These are phyloP conservation scores for Heliosperma pusillum DNA, from an alignment of 148 eudicot genomes.

Conservation along the genomic window DNA sequence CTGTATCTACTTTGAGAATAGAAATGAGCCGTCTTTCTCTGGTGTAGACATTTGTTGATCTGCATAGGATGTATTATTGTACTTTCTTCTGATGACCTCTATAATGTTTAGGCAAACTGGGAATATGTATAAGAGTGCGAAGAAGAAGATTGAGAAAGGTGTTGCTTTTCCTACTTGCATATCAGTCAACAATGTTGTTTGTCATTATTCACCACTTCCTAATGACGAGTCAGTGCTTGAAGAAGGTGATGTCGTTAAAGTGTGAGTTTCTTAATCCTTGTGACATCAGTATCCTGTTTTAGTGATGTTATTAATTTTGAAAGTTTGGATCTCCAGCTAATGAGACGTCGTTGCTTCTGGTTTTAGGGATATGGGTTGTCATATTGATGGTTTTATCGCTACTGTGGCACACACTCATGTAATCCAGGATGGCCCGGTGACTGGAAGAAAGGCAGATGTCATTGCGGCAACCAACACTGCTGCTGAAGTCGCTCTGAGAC, in stretches of 20 bases:
- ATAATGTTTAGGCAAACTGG: conserved; percentile 54
- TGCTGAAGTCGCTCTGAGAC: conserved; percentile 94
- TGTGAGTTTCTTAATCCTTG: conserved; percentile 42
- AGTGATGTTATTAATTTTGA: background rate
- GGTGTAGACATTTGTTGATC: too few relatives aligned
- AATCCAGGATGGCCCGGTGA: conserved; percentile 69
- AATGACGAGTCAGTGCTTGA: conserved; percentile 75
- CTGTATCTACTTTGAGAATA: background rate
- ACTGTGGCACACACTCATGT: conserved; percentile 84
- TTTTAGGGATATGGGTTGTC: conserved; percentile 89
- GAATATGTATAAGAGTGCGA: conserved; percentile 73
- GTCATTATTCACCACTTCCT: conserved; percentile 83
- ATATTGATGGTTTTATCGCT: conserved; percentile 92
- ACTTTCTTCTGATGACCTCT: background rate
- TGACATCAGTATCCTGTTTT: background rate
- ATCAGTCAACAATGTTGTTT: conserved; percentile 74
- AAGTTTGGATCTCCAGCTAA: background rate
- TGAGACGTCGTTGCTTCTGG: conserved; percentile 15
- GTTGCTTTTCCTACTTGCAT: conserved; percentile 92
- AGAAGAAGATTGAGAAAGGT: conserved; percentile 95
- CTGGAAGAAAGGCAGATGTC: conserved; percentile 82
- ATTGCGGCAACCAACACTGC: conserved; percentile 91
- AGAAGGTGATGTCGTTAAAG: conserved; percentile 76
- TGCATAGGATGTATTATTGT: background rate
- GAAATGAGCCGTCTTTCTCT: background rate